A percentile compares a stretch with the other conserved stretches of the same genome.
Evolutionary conservation across 805 yeast genomes (phyloP).

Genomic region (Candida dendrica): DNA sequence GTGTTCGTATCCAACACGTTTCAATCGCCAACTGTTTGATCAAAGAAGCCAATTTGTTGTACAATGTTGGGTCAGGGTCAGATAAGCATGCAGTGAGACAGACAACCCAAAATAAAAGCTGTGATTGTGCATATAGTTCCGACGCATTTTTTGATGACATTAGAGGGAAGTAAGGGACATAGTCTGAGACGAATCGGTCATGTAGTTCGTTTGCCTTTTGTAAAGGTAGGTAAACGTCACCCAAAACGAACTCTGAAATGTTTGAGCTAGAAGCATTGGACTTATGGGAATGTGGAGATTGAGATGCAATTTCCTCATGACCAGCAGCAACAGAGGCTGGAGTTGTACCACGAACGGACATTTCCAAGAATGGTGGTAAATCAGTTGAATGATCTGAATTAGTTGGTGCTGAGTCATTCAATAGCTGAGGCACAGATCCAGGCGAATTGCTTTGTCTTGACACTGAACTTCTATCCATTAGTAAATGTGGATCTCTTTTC

Average conservation of each 20-base stretch:
- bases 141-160: slow-evolving; percentile 62
- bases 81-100: slow-evolving; percentile 79
- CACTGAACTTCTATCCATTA: slow-evolving; percentile 24
- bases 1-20: slow-evolving; percentile 89
- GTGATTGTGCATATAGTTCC: slow-evolving; percentile 77
- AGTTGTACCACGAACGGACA: slow-evolving; percentile 32
- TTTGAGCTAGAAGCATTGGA: slow-evolving; percentile 19
- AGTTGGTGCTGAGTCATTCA: slow-evolving; percentile 36
- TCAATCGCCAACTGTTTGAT: slow-evolving; percentile 85
- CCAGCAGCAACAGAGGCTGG: slow-evolving; percentile 3
- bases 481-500: slow-evolving; percentile 36
- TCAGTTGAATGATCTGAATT: slow-evolving; percentile 26
- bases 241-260: slow-evolving; percentile 63
- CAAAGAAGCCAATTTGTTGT: slow-evolving; percentile 65
- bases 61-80: slow-evolving; percentile 80
- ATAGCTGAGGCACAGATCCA: slow-evolving; percentile 21
- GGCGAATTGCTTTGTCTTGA: slow-evolving; percentile 4
- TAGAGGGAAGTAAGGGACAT: slow-evolving; percentile 75
- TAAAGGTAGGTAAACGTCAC: slow-evolving; percentile 63
- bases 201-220: slow-evolving; percentile 70
- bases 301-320: slow-evolving; percentile 1
- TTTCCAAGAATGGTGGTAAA: slow-evolving; percentile 36
- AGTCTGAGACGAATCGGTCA: slow-evolving; percentile 54
- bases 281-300: slow-evolving; percentile 17
- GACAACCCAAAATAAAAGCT: slow-evolving; percentile 84